Evolutionary conservation across 371 early-diverging fungal genomes (phyloP).

Genomic region (Mucor indicus): DNA sequence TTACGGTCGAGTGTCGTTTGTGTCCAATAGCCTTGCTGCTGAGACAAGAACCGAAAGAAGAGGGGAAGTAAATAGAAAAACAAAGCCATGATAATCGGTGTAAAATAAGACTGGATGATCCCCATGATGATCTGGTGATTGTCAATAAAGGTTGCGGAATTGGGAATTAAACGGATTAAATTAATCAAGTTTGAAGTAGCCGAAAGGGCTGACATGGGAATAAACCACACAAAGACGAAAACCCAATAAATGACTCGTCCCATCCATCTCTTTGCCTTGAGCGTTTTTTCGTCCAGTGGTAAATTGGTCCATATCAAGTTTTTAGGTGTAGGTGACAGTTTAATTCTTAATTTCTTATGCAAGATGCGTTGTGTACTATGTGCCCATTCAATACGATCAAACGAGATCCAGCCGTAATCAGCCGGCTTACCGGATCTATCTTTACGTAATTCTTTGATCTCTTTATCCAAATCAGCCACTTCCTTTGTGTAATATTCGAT

Average conservation of each 20-base stretch:
- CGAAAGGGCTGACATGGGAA: constrained; percentile 64
- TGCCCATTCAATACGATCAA: constrained; percentile 60
- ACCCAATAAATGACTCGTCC: constrained; percentile 57
- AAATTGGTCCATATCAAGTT: constrained; percentile 85
- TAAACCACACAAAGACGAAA: constrained; percentile 68
- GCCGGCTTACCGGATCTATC: constrained; percentile 38
- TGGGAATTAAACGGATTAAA: constrained; percentile 53
- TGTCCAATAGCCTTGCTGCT: constrained; percentile 78
- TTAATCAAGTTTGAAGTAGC: constrained; percentile 63
- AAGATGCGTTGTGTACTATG: constrained; percentile 36
- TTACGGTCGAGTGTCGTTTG: constrained; percentile 70
- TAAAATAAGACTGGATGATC: constrained; percentile 67
- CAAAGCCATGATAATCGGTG: constrained; percentile 70
- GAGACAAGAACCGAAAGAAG: constrained; percentile 63
- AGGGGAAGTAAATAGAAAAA: constrained; percentile 69
- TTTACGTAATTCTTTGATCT: constrained; percentile 63
- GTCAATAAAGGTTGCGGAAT: constrained; percentile 49
- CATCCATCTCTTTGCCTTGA: constrained; percentile 53
- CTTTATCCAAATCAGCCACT: constrained; percentile 61
- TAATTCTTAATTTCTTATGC: constrained; percentile 24
- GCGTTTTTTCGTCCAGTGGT: constrained; percentile 53
- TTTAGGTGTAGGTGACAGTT: constrained; percentile 69
- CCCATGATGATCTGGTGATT: constrained; percentile 50
- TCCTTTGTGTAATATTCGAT: constrained; percentile 70
- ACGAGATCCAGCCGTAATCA: constrained; percentile 78